Evolutionary conservation across 2,329 filamentous ascomycete genomes (phyloP).

Genomic region (Botrytis byssoidea): DNA sequence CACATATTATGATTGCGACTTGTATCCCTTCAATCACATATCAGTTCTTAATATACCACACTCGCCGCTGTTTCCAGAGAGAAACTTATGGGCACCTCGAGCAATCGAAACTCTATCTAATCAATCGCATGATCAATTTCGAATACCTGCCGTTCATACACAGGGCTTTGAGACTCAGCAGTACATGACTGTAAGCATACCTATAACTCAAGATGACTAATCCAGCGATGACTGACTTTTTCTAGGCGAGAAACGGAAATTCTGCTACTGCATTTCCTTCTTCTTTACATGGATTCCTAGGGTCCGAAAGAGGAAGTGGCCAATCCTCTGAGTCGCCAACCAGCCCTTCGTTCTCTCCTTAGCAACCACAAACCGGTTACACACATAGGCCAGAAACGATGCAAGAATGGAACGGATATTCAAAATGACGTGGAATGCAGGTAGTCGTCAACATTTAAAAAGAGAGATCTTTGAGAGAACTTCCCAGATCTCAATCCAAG

Average conservation of each 20-base stretch:
- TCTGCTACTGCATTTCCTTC: no score
- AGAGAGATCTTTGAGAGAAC: neutral
- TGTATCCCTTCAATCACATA: neutral
- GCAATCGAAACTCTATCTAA: neutral
- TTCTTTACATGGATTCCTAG: no score
- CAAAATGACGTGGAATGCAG: neutral
- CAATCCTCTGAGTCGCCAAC: no score
- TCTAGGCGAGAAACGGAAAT: neutral
- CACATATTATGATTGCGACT: neutral
- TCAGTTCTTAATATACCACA: neutral
- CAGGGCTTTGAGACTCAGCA: neutral
- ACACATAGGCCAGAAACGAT: neutral
- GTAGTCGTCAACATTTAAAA: no score
- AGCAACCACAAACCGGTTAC: neutral
- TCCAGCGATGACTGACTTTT: neutral
- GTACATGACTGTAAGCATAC: neutral
- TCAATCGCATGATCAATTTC: no score
- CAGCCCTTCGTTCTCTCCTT: neutral
- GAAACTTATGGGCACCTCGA: neutral
- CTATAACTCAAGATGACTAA: neutral
- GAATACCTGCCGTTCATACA: no score
- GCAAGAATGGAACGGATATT: neutral
- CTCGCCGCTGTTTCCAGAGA: neutral
- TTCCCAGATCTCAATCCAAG: neutral
- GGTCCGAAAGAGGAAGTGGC: neutral